Percentiles rank a stretch among this genome's conserved stretches.
Conservation (phyloP, 2,329 filamentous ascomycete genomes). For the Pseudogymnoascus destructans region DNA sequence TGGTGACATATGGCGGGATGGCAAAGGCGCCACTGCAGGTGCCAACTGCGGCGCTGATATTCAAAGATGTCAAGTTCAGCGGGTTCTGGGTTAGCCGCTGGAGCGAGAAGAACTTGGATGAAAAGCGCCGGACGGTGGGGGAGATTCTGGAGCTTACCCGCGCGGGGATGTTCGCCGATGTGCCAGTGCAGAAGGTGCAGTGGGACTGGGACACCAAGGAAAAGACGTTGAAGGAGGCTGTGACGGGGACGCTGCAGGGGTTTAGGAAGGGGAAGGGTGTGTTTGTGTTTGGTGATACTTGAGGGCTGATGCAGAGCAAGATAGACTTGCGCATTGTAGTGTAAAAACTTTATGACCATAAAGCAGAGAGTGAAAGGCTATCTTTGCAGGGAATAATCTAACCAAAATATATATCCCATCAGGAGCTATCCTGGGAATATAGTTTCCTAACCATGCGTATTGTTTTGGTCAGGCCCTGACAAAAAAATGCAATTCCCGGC, state of each 20-base stretch:
- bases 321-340: background rate
- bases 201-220: constrained; percentile 77
- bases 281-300: constrained; percentile 58
- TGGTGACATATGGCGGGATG: constrained; percentile 97
- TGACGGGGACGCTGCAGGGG: constrained; percentile 71
- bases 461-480: background rate
- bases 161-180: constrained; percentile 66
- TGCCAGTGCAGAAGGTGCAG: constrained; percentile 64
- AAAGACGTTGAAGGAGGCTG: constrained; percentile 53
- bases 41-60: constrained; percentile 78
- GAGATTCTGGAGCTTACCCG: constrained; percentile 69
- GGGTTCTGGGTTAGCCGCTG: constrained; percentile 94
- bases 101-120: constrained; percentile 60
- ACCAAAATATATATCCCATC: background rate
- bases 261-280: constrained; percentile 82
- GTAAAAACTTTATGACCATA: constrained; percentile 9
- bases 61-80: constrained; percentile 77
- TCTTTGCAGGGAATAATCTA: background rate
- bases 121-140: constrained; percentile 68
- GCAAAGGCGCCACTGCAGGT: constrained; percentile 70
- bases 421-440: background rate
- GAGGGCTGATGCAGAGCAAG: constrained; percentile 16
- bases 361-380: background rate
- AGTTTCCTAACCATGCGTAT: background rate
- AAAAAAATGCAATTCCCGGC: background rate